phyloP scores from a whole-genome alignment of 208 protist species.

The Endotrypanum monterogeii region DNA sequence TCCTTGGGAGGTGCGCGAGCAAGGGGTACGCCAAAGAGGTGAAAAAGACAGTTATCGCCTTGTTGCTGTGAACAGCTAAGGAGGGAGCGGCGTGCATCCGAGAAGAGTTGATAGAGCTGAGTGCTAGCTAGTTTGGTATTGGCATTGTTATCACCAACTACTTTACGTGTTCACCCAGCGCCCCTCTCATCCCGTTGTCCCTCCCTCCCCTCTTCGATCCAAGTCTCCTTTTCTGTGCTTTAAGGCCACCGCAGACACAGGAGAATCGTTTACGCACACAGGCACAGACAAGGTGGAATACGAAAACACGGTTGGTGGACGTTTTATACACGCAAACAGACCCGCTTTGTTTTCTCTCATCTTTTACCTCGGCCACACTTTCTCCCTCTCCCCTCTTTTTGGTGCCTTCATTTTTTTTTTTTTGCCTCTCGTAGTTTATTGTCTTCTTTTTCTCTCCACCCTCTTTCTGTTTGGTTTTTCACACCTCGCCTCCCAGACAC shows the following conservation, averaged over 20 bases:
- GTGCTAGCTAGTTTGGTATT: too few relatives aligned
- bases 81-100: background rate
- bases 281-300: background rate
- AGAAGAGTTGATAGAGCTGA: background rate
- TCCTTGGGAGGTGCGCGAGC: background rate
- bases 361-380: background rate
- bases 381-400: background rate
- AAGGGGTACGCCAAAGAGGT: background rate
- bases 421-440: too few relatives aligned
- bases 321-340: constrained; percentile 3
- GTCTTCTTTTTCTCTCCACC: too few relatives aligned
- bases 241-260: background rate
- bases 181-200: background rate
- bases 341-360: background rate
- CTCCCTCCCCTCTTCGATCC: background rate
- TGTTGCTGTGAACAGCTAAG: background rate
- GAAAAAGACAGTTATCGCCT: background rate
- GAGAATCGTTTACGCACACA: too few relatives aligned
- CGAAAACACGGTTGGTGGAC: background rate
- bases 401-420: background rate
- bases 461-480: too few relatives aligned
- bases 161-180: background rate
- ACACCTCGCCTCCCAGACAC: background rate
- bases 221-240: too few relatives aligned
- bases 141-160: background rate